Base-by-base conservation (phyloP, 2,329 filamentous ascomycete genomes). In the Penicillium sp. region DNA sequence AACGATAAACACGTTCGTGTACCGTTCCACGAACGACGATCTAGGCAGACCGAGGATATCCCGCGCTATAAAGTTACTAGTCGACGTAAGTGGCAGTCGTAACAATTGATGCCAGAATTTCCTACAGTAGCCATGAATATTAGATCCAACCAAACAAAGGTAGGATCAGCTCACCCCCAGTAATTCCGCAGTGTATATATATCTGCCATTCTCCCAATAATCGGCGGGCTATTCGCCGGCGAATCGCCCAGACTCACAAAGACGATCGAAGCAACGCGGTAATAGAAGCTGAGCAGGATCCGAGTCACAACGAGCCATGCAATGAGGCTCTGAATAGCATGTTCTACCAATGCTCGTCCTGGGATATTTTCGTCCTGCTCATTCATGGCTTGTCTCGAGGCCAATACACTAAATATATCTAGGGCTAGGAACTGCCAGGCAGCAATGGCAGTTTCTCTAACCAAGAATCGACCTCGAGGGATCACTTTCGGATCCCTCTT, bases 51-150 rank as follows among this genome's bases (percentile, higher is more conserved):
- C 21, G 3, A 65, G 51, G 10, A 63, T 22, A 24, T 54, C 49
- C 3, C 52, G 54, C 5, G 59, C 49, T 31, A 64, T 26, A 22
- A 53, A 63, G 4, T 45, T 53, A 35, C 59, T 58, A 4, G 56
- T 26, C 2, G 55, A 52, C 10, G 54, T 57, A 33, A 64, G 55
- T 4, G 57, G 56, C 35, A 58, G 56, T 12, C 63, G 62, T 26
- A 64, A 47, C 13, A 59, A 34, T 37, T 65, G 63, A 40, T 65
- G 63, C 62, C 62, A 65, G 44, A 59, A 64, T 56, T 59, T 64
- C 3, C 63, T 64, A 24, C 3, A 1, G 21, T 21, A 21, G 21
- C 7, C 10, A 37, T 7, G 2, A 10, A n/a, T n/a, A 32, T 26
- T 32, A 38, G 15, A 35, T 22, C 8, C 38, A 10, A 17, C 3